phyloP scores from a whole-genome alignment of 2,329 filamentous ascomycete genomes.

The Pochonia chlamydosporia region DNA sequence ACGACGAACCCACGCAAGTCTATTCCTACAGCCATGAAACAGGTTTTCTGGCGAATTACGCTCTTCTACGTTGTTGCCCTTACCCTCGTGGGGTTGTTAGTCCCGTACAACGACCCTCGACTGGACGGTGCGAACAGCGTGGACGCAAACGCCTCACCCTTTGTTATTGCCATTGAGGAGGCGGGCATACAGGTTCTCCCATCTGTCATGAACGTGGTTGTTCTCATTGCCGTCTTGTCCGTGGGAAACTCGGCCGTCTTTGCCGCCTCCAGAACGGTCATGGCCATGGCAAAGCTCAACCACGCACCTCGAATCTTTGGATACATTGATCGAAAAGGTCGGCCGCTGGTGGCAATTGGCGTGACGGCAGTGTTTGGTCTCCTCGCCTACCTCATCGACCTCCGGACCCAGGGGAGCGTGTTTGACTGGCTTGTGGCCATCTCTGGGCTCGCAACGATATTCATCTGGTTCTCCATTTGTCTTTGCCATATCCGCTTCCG shows the following conservation, averaged over 20 bases:
- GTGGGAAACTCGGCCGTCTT: constrained; percentile 92
- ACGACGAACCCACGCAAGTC: constrained; percentile 75
- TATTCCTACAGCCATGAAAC: constrained; percentile 81
- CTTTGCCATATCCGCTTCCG: constrained; percentile 92
- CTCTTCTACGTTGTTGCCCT: constrained; percentile 86
- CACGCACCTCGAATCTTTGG: constrained; percentile 72
- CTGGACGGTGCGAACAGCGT: constrained; percentile 50
- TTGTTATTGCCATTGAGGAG: constrained; percentile 86
- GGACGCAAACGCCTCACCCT: constrained; percentile 75
- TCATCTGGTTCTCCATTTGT: constrained; percentile 82
- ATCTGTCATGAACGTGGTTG: constrained; percentile 91
- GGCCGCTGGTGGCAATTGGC: constrained; percentile 68
- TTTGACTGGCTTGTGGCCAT: constrained; percentile 78
- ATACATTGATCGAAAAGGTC: constrained; percentile 78
- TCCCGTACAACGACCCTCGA: constrained; percentile 62
- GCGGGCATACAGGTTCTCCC: constrained; percentile 77
- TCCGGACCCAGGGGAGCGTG: constrained; percentile 51
- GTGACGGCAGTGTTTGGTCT: constrained; percentile 64
- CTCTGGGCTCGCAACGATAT: constrained; percentile 66
- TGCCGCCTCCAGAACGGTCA: constrained; percentile 83
- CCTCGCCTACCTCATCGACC: constrained; percentile 67
- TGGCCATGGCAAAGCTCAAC: constrained; percentile 80
- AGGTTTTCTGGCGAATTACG: constrained; percentile 91
- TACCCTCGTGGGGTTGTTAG: constrained; percentile 73
- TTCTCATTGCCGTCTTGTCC: constrained; percentile 82